Evolutionary conservation across 441 rosid species (phyloP), one percentile per base, ranked within the genome.

Genomic region (Hura crepitans): DNA sequence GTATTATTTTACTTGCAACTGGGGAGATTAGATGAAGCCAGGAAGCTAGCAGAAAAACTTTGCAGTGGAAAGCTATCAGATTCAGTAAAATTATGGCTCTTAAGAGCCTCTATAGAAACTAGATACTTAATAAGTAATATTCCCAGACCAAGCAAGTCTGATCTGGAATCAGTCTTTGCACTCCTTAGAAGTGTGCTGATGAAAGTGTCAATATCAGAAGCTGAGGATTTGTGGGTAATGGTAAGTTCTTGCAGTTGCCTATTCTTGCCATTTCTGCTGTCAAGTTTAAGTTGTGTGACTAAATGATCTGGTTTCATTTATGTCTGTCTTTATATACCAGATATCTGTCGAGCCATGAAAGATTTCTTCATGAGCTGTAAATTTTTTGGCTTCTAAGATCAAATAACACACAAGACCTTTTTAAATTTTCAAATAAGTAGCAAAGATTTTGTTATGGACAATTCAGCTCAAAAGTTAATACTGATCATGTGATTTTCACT

Each of bases 151-250:
- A 86, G 72, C 53, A 81, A 85, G 43, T 80, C 72, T 74, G 93
- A 89, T 45, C 62, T 83, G 74, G 72, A 42, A 15, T 76, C 85
- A 55, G 51, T 78, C 28, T 87, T 91, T 74, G 84, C 74, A 70
- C 88, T 91, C 64, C 72, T 88, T 46, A 74, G 69, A 65, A 77
- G 78, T 17, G 82, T 80, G 67, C 73, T 91, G 79, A 74, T 68
- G 3, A 87, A 79, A 74, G 80, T 76, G 60, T 65, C 90, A 15
- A 63, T 80, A 60, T 76, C 87, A 25, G 85, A 86, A 81, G 85
- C 97, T 58, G 94, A 87, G 80, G 82, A 85, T 80, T 78, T 91
- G 79, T 93, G 98, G 98, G 70, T 74, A 37, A 78, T 84, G 96
- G 98, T 91, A 84, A 55, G 84, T 73, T 63, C 53, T 57, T 56